Evolutionary conservation across 208 protist genomes (phyloP), one percentile per base, ranked within the genome.

Genomic region (Phytomonas sp.): DNA sequence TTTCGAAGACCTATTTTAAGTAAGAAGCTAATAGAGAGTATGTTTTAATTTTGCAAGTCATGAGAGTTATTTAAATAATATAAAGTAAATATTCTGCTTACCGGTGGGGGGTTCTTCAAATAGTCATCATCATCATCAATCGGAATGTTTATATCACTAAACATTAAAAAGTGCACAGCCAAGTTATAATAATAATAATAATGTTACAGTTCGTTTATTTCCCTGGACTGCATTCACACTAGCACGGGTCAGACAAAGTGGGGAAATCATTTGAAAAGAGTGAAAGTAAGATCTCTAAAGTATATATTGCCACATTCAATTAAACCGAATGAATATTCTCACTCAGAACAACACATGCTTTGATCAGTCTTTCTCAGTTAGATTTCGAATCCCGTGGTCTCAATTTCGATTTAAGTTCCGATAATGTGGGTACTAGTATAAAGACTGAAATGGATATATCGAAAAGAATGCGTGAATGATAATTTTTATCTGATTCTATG

Each of bases 41-140:
- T 46, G 40, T 46, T 46, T 23, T 23, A 46, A 46, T 46, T 4
- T 46, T 9, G 13, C 40, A 4, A 46, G 15, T 46, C 40, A 20
- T 46, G 40, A 46, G 40, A 46, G 40, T 46, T 46, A 46, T 46
- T 46, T 8, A 46, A 74, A 20, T 72, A 72, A 74, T 72, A 74
- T 74, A 74, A 56, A 46, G 76, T 62, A 77, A 23, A 68, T 32
- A 77, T 36, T 75, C n/a, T 56, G n/a, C 11, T 46, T 46, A 23
- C 11, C 15, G 2, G 15, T 46, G 40, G 15, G 11, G 15, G 1
- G 15, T 20, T 59, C 34, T 65, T 30, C 68, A 56, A 53, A 33
- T 36, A 66, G 20, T 60, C 36, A 68, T 67, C 70, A 75, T 46
- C 30, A 59, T 11, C 43, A 46, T 37, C 34, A 43, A 9, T 46